phyloP scores from a whole-genome alignment of 2,329 filamentous ascomycete genomes.

The Sporothrix mexicana region DNA sequence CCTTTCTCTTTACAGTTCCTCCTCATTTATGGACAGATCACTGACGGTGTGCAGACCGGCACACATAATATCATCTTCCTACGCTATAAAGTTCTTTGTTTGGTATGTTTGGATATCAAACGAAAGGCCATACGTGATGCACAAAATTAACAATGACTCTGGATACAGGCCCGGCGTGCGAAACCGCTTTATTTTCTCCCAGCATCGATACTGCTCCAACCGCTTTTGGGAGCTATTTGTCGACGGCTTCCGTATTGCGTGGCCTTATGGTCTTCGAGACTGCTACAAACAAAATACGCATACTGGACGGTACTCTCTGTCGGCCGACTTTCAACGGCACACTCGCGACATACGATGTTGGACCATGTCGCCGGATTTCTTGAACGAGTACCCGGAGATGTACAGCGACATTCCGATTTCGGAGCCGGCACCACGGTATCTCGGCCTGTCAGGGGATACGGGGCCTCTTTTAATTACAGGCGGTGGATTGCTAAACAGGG shows the following conservation, averaged over 20 bases:
- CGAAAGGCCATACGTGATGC: neutral
- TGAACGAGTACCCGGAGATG: conserved; percentile 2
- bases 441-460: neutral
- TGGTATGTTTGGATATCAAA: neutral
- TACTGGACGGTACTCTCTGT: neutral
- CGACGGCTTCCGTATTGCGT: neutral
- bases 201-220: neutral
- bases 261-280: neutral
- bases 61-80: neutral
- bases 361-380: neutral
- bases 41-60: neutral
- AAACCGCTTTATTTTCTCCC: neutral
- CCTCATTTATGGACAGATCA: too few species aligned
- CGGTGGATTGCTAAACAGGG: neutral
- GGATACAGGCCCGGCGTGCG: neutral
- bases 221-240: neutral
- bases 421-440: neutral
- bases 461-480: neutral
- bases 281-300: neutral
- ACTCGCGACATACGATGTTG: neutral
- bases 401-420: neutral
- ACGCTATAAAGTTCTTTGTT: neutral
- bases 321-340: neutral
- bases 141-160: neutral
- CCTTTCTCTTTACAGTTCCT: neutral